Percentiles rank a stretch among this genome's conserved stretches.
Conservation (phyloP, 306 rosid genomes). For the Casuarina glauca region DNA sequence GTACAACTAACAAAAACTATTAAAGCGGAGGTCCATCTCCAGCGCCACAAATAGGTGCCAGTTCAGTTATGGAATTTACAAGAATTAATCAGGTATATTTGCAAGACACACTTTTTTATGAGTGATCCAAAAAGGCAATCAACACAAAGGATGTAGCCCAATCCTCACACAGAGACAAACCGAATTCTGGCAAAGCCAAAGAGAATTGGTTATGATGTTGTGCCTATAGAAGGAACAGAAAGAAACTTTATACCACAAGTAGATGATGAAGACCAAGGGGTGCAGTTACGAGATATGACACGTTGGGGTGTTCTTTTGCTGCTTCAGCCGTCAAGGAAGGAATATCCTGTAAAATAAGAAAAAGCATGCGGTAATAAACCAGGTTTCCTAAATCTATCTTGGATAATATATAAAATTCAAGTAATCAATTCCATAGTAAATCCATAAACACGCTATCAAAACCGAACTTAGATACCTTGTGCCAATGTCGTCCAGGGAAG, state of each 20-base stretch:
- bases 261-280: conserved; percentile 85
- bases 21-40: not conserved
- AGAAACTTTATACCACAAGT: conserved; percentile 67
- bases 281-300: conserved; percentile 69
- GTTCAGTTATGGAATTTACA: not conserved
- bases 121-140: not conserved
- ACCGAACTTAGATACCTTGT: conserved; percentile 50
- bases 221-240: not conserved
- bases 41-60: not conserved
- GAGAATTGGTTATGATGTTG: not conserved
- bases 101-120: not conserved
- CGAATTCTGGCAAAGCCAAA: conserved; percentile 2
- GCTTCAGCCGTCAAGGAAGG: conserved; percentile 90
- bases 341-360: conserved; percentile 60
- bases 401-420: not conserved
- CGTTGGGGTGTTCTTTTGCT: conserved; percentile 75
- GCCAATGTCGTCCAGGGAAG: conserved; percentile 90
- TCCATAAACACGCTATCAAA: not conserved
- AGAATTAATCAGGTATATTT: not conserved
- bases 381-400: not conserved
- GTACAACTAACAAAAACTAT: not conserved
- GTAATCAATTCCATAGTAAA: not conserved
- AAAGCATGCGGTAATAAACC: conserved; percentile 3
- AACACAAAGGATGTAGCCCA: not conserved
- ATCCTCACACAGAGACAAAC: conserved; percentile 7